Base-by-base conservation (phyloP, 2,329 filamentous ascomycete species). In the Diaporthe aspalathi region DNA sequence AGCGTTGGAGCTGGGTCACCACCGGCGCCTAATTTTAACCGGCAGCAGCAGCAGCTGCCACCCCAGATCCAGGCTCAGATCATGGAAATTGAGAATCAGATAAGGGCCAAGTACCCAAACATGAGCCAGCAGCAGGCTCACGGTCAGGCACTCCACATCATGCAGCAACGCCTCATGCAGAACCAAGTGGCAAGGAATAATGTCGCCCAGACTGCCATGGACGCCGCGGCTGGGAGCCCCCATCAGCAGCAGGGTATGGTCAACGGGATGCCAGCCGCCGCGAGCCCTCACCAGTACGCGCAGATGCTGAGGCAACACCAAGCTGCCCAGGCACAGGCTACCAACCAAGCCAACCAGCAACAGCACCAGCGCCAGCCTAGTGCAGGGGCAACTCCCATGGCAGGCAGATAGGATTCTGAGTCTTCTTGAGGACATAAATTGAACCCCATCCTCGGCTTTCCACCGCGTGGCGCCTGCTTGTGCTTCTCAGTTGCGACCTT, bases 201-300 rank as follows among this genome's bases (percentile, higher is more conserved):
- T 75, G 72, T 69, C 16, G 70, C 63, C 12, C 84, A 88, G 73
- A 84, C 83, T 29, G 87, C 87, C 2, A 88, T 89, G 85, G 87
- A 84, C 74, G 84, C 86, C 35, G 87, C 87, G 2, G 86, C 87
- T 2, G 87, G 87, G 12, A 84, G 80, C 17, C 81, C 82, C 5
- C 82, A 82, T 9, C 84, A 87, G 73, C 80, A 87, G 73, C 80
- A 85, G 17, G 83, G 83, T 2, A 83, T 87, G 67, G 81, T 85
- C 20, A 87, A 85, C 65, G 83, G 85, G 22, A 83, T 87, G 62
- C 80, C 83, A 1, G 81, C 83, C 22, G 85, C 85, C 0, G 82
- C 83, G 1, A 88, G 86, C 70, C 88, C 88, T 35, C 87, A 90
- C 50, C 88, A 90, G 73, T 90, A 90, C 75, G 88, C 88, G 1